These are phyloP conservation scores for Teratosphaeria epicoccoides DNA, from an alignment of 2,329 filamentous ascomycete genomes.

Conservation along the genomic window DNA sequence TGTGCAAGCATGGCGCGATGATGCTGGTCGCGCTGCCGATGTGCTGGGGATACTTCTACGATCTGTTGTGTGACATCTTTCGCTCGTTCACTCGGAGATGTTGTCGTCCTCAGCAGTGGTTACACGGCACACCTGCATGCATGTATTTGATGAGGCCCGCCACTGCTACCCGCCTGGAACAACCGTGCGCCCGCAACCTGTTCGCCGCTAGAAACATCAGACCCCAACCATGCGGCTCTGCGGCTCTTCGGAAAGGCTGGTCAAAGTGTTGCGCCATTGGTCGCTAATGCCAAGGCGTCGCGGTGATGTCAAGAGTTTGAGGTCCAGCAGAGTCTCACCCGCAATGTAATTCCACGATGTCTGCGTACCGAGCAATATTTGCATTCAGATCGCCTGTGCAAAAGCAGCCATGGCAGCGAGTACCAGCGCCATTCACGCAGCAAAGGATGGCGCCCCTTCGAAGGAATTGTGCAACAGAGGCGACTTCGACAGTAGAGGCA, in stretches of 20 bases:
- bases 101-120: background rate
- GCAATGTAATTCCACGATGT: background rate
- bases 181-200: background rate
- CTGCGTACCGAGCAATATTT: background rate
- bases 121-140: background rate
- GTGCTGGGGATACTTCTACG: no score
- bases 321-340: background rate
- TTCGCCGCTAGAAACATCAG: background rate
- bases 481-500: conserved; percentile 20
- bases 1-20: no score
- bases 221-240: background rate
- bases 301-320: background rate
- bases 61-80: background rate
- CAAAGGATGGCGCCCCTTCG: background rate
- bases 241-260: background rate
- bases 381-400: background rate
- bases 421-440: background rate
- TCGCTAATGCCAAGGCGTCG: background rate
- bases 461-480: background rate
- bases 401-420: background rate
- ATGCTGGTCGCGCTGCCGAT: no score
- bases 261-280: background rate
- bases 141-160: no score
- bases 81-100: background rate
- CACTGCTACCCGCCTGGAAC: background rate